Conservation (phyloP, 2,329 filamentous ascomycete genomes). For the Mollisiaceae sp. region DNA sequence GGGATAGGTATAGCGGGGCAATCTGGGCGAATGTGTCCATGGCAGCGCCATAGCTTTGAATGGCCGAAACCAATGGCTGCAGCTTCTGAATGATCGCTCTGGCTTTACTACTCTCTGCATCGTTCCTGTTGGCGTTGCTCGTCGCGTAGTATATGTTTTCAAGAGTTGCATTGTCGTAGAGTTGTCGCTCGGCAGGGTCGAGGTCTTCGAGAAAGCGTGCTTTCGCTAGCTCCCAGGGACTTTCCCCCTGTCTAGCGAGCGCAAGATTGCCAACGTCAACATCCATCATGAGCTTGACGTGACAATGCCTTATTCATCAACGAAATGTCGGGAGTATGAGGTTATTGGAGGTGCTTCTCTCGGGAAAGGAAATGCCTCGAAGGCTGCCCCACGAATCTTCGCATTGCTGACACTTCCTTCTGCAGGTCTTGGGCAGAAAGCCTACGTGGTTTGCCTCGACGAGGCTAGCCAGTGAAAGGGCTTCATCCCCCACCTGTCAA, state of each 20-base stretch:
- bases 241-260: slow-evolving; percentile 13
- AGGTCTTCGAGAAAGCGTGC: slow-evolving; percentile 23
- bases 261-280: slow-evolving; percentile 11
- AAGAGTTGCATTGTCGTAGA: slow-evolving; percentile 27
- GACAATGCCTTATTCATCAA: background rate
- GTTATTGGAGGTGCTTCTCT: too few relatives aligned
- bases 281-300: background rate
- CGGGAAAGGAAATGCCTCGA: too few relatives aligned
- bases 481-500: background rate
- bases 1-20: slow-evolving; percentile 20
- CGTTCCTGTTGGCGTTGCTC: slow-evolving; percentile 20
- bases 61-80: slow-evolving; percentile 21
- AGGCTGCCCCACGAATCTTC: background rate
- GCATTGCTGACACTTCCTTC: background rate
- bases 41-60: slow-evolving; percentile 25
- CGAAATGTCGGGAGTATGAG: background rate
- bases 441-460: slow-evolving; percentile 2
- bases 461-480: background rate
- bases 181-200: slow-evolving; percentile 16
- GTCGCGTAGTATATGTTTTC: slow-evolving; percentile 29
- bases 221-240: slow-evolving; percentile 25
- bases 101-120: slow-evolving; percentile 19
- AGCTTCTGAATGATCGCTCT: slow-evolving; percentile 13
- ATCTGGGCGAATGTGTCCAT: slow-evolving; percentile 24
- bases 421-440: background rate